Conservation (phyloP, 2,329 filamentous ascomycete species). For the Calonectria hawksworthii region DNA sequence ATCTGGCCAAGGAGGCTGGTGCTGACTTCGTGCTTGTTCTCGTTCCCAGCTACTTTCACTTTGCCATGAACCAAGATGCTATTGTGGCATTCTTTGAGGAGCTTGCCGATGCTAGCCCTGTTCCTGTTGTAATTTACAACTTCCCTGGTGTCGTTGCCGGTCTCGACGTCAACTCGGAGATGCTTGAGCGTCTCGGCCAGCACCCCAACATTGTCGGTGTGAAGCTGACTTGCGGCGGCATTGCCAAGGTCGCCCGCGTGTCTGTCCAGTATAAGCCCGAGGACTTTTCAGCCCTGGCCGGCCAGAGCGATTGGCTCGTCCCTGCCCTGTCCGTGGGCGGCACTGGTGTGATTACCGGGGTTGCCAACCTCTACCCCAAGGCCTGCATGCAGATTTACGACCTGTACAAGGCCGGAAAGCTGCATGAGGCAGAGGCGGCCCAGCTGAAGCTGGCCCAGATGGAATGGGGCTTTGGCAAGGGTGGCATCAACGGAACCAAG, state of each 20-base stretch:
- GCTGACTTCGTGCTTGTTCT: slow-evolving; percentile 78
- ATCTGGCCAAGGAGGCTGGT: slow-evolving; percentile 72
- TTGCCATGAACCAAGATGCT: slow-evolving; percentile 71
- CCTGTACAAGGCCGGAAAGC: slow-evolving; percentile 61
- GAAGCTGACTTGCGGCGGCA: slow-evolving; percentile 81
- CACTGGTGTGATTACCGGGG: slow-evolving; percentile 73
- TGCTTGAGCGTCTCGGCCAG: slow-evolving; percentile 69
- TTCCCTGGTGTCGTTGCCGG: slow-evolving; percentile 78
- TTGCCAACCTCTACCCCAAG: slow-evolving; percentile 74
- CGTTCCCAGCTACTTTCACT: slow-evolving; percentile 80
- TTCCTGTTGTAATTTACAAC: slow-evolving; percentile 81
- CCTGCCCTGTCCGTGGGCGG: slow-evolving; percentile 71
- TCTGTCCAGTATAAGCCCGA: slow-evolving; percentile 62
- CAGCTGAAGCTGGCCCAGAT: slow-evolving; percentile 65
- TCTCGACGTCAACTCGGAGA: slow-evolving; percentile 77
- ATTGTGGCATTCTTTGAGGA: slow-evolving; percentile 75
- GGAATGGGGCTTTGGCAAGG: slow-evolving; percentile 70
- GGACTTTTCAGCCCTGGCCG: slow-evolving; percentile 75
- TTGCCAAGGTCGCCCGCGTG: slow-evolving; percentile 78
- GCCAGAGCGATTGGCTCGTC: slow-evolving; percentile 80
- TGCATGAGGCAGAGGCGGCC: slow-evolving; percentile 61
- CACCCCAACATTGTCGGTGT: slow-evolving; percentile 78
- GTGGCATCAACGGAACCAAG: slow-evolving; percentile 73
- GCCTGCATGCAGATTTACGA: slow-evolving; percentile 66
- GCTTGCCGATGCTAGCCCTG: slow-evolving; percentile 66